These are phyloP conservation scores for Helicostylum pulchrum DNA, from an alignment of 192 early-diverging fungal species.

Conservation along the genomic window DNA sequence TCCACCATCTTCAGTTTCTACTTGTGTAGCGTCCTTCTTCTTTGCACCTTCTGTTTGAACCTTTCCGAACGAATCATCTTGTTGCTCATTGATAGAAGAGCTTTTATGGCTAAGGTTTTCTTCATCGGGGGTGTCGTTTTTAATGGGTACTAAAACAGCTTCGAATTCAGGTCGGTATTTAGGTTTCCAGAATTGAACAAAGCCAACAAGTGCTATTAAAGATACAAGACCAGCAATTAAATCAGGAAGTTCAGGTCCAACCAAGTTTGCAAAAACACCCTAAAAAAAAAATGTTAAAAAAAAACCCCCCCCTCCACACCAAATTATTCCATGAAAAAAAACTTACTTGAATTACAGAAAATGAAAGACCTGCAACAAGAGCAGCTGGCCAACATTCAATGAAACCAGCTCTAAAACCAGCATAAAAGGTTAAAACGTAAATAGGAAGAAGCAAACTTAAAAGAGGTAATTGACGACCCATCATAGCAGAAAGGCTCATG, in stretches of 20 bases:
- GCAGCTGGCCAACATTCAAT: slow-evolving; percentile 37
- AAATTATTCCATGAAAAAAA: too few species aligned
- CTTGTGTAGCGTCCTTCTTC: background rate
- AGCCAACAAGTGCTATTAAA: slow-evolving; percentile 21
- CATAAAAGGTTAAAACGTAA: slow-evolving; percentile 34
- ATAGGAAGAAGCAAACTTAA: slow-evolving; percentile 30
- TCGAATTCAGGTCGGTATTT: slow-evolving; percentile 28
- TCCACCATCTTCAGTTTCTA: background rate
- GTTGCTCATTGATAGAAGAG: background rate
- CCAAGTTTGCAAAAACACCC: slow-evolving; percentile 33
- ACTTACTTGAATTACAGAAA: slow-evolving; percentile 31
- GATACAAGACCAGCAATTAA: slow-evolving; percentile 36
- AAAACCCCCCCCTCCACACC: background rate
- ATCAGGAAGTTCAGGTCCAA: slow-evolving; percentile 41
- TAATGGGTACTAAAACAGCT: slow-evolving; percentile 5
- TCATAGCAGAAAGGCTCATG: slow-evolving; percentile 32
- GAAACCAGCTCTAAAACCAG: slow-evolving; percentile 28
- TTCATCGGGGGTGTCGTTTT: background rate
- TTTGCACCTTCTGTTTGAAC: background rate
- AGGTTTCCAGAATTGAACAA: slow-evolving; percentile 42
- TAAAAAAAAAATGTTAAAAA: background rate
- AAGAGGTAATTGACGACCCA: slow-evolving; percentile 36
- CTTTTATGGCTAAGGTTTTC: background rate
- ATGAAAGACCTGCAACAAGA: slow-evolving; percentile 30
- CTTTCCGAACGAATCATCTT: background rate